These are phyloP conservation scores for Gastrolobium bilobum DNA, from an alignment of 306 rosid genomes.

Conservation along the genomic window DNA sequence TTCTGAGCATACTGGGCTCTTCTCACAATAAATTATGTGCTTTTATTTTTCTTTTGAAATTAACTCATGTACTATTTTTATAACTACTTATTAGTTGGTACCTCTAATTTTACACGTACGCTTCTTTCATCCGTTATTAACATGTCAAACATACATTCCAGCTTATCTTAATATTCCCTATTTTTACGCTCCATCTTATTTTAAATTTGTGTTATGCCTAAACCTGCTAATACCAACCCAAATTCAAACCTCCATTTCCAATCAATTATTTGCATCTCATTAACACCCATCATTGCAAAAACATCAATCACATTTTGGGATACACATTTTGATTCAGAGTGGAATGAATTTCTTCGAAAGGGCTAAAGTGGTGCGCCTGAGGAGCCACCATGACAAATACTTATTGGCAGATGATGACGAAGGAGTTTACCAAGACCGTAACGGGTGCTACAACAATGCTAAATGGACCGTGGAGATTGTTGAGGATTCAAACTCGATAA, in stretches of 20 bases:
- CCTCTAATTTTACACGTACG: not conserved
- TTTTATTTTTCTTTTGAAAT: no score
- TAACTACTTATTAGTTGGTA: not conserved
- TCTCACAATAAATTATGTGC: no score
- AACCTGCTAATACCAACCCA: not conserved
- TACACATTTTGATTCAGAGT: not conserved
- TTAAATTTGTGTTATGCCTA: not conserved
- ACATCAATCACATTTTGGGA: not conserved
- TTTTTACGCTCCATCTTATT: conserved; percentile 11
- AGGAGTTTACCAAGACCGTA: conserved; percentile 67
- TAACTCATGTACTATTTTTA: not conserved
- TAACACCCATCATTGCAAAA: not conserved
- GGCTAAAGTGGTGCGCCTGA: conserved; percentile 65
- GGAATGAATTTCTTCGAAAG: conserved; percentile 73
- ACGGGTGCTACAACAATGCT: conserved; percentile 60
- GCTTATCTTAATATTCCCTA: not conserved
- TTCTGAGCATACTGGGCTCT: no score
- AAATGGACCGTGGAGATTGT: conserved; percentile 75
- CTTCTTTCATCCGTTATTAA: not conserved
- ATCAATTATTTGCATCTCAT: not conserved
- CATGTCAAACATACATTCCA: conserved; percentile 13
- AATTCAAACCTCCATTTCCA: not conserved
- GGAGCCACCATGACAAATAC: conserved; percentile 79
- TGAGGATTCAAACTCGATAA: conserved; percentile 31
- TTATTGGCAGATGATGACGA: conserved; percentile 71